Base-by-base conservation (phyloP, 78 protist genomes). In the Diacronema lutheri region DNA sequence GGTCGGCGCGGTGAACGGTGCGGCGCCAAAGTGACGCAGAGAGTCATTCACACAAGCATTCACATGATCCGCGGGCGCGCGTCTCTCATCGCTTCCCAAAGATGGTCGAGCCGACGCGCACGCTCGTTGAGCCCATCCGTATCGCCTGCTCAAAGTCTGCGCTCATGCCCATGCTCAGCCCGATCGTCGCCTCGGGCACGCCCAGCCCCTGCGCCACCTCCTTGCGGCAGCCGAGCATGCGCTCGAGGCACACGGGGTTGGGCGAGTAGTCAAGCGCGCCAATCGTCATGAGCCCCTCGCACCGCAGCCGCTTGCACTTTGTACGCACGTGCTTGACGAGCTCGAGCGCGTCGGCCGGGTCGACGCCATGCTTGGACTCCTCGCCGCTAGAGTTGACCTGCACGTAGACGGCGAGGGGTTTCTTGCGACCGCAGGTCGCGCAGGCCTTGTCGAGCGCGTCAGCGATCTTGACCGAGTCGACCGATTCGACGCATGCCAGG, bases 81-180 rank as follows among this genome's bases (percentile, higher is more conserved):
- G n/a, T n/a, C n/a, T n/a, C n/a, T n/a, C n/a, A n/a, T 6, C 87
- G 35, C 44, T 87, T 84, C 4, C 96, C 96, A 40, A 94, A 94
- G 25, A 94, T 91, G 64, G 88, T 56, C 21, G 89, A 66, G 20
- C 96, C 96, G 4, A 94, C 93, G 9, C 96, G 84, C 29, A 94
- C 93, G 58, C 58, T 85, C 20, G 88, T 86, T 60, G 89, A 61
- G 26, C 95, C 95, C 20, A 0, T 0, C 10, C 31, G 55, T 0
- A 88, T 61, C 21, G 95, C 95, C 2, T 29, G 62, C 64, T 86
- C 90, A 19, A 87, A 90, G 86, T 95, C 97, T 31, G 35, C 58
- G 26, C 89, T 64, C 97, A 94, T 94, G 33, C 97, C 97, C 95
- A 94, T 92, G 23, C 60, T 37, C 31, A 86, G 81, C 41, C 35